Evolutionary conservation across 164 flowering plant species (phyloP).

Genomic region (Chloranthus sessilifolius): DNA sequence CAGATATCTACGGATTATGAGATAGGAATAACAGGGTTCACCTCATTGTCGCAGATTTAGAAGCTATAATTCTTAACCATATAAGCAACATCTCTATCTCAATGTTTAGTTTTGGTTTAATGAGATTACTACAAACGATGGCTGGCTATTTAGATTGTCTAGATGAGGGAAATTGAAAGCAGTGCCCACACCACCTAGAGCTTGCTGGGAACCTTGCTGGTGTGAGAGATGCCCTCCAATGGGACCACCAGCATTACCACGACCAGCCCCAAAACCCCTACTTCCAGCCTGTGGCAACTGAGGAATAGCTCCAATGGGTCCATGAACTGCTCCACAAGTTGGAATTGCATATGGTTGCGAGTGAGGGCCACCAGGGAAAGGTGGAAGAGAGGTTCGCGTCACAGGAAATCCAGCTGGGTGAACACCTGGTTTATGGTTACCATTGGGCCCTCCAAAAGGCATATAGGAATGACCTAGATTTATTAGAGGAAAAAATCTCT

Average conservation of each 20-base stretch:
- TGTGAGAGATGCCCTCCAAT: constrained; percentile 91
- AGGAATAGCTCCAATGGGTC: constrained; percentile 98
- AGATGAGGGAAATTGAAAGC: constrained; percentile 67
- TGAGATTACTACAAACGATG: no score
- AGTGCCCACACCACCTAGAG: constrained; percentile 65
- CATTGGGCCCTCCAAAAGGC: constrained; percentile 82
- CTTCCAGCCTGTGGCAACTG: constrained; percentile 86
- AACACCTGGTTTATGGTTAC: constrained; percentile 73
- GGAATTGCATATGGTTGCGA: constrained; percentile 99
- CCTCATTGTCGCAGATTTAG: constrained; percentile 21
- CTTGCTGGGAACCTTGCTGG: constrained; percentile 83
- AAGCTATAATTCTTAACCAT: constrained; percentile 30
- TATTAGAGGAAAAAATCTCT: not conserved
- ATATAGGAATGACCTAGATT: constrained; percentile 57
- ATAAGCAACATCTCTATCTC: no score
- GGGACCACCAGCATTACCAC: constrained; percentile 90
- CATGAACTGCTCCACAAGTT: constrained; percentile 90
- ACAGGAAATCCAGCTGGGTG: constrained; percentile 83
- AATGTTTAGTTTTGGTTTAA: no score
- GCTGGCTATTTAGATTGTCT: constrained; percentile 85
- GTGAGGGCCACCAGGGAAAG: constrained; percentile 83
- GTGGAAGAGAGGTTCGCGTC: constrained; percentile 75
- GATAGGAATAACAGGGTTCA: constrained; percentile 26
- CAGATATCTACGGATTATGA: constrained; percentile 28
- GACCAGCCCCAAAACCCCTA: constrained; percentile 95